Evolutionary conservation across 257 asterid genomes (phyloP).

Genomic region (Primulina eburnea): DNA sequence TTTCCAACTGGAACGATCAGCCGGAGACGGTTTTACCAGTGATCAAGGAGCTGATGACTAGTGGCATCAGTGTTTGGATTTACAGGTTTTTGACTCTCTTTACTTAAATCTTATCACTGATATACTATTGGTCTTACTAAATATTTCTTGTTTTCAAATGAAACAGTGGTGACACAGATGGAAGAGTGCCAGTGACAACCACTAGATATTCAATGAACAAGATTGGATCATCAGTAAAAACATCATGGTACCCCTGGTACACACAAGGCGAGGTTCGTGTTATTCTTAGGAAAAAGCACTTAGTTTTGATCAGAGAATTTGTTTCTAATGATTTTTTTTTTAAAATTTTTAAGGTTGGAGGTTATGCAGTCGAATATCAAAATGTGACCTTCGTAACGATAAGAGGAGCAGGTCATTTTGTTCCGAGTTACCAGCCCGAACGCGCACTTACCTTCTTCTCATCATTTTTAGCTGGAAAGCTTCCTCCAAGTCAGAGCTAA

Average conservation of each 20-base stretch:
- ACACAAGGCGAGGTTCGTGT: conserved; percentile 32
- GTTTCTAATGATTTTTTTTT: neutral
- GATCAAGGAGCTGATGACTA: conserved; percentile 28
- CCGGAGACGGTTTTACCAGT: conserved; percentile 30
- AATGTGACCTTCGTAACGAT: conserved; percentile 34
- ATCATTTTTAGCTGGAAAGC: conserved; percentile 30
- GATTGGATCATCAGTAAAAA: conserved; percentile 30
- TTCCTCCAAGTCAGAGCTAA: conserved; percentile 24
- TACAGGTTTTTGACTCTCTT: conserved; percentile 22
- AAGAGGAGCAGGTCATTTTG: conserved; percentile 41
- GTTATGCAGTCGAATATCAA: conserved; percentile 32
- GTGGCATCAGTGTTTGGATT: conserved; percentile 32
- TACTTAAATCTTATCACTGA: neutral
- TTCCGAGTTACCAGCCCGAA: conserved; percentile 39
- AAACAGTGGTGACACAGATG: conserved; percentile 47
- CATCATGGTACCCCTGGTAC: conserved; percentile 50
- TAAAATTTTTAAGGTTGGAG: conserved; percentile 37
- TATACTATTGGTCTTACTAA: neutral
- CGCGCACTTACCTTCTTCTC: conserved; percentile 28
- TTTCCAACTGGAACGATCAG: conserved; percentile 20
- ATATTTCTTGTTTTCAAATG: neutral
- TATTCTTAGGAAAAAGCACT: neutral
- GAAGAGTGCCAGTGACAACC: conserved; percentile 36
- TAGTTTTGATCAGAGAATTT: neutral
- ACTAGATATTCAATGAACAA: conserved; percentile 36